Base-by-base conservation (phyloP, 305 asterid genomes). In the Fraxinus paxiana region DNA sequence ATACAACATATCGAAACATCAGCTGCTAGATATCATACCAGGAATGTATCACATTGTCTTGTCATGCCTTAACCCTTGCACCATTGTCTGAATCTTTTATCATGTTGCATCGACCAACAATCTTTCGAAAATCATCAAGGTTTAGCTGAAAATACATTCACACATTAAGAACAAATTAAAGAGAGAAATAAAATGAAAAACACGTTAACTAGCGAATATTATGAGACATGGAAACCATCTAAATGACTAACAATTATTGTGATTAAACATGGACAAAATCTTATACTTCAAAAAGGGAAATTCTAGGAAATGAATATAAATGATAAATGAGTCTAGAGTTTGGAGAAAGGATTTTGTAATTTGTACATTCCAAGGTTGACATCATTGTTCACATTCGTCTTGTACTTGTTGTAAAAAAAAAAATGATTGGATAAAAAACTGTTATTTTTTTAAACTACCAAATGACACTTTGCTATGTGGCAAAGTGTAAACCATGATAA, bases 81-180 rank as follows among this genome's bases (percentile, higher is more conserved):
- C 78, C 86, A 41, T 70, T 79, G 77, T 83, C 88, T 12, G 86
- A 79, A 61, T 67, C 82, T 88, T 89, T 89, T 75, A 94, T 85
- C 96, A 95, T 89, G 88, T 89, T 86, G 89, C 98, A 91, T 82
- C 96, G 88, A 74, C 83, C 81, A 72, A 87, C 94, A 78, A 95
- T 92, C 89, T 88, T 90, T 79, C 89, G 90, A 81, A 95, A 95
- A 83, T 93, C 98, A 35, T 93, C 95, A 37, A 91, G 88, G 80
- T 78, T 89, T 31, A 93, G 87, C 98, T 95, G 93, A 84, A 88
- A 84, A 54, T 37, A 20, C n/a, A 73, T 73, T 54, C 2, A 48
- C 43, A 17, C n/a, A 24, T 2, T 31, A 13, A 13, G 33, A 30
- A 37, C 17, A n/a, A 46, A 72, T 31, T 26, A 35, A 24, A 26